Percentiles rank a stretch among this genome's conserved stretches.
These are phyloP conservation scores for Onygenales sp. DNA, from an alignment of 2,329 filamentous ascomycete species.

Conservation along the genomic window DNA sequence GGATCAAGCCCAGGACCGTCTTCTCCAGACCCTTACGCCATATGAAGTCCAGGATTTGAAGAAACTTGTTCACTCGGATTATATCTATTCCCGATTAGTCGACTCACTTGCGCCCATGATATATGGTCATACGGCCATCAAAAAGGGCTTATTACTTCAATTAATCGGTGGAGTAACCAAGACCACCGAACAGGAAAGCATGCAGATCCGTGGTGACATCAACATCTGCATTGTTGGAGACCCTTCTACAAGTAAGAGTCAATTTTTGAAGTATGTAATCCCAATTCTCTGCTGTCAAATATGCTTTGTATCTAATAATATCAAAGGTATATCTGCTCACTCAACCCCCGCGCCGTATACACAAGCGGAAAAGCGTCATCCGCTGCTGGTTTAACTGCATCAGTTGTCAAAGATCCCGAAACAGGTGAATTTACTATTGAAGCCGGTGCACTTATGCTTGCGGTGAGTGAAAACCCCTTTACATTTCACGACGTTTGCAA, in stretches of 20 bases:
- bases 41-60: slow-evolving; percentile 87
- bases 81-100: slow-evolving; percentile 87
- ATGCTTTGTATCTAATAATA: not conserved
- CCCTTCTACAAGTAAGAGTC: slow-evolving; percentile 92
- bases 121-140: slow-evolving; percentile 94
- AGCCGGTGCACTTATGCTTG: slow-evolving; percentile 93
- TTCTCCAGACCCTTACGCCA: slow-evolving; percentile 74
- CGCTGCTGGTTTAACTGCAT: slow-evolving; percentile 91
- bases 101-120: slow-evolving; percentile 94
- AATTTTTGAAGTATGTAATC: slow-evolving; percentile 68
- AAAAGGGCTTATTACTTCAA: slow-evolving; percentile 90
- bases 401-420: slow-evolving; percentile 95
- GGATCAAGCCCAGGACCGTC: slow-evolving; percentile 80
- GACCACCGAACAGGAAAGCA: slow-evolving; percentile 72
- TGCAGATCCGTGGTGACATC: slow-evolving; percentile 92
- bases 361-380: slow-evolving; percentile 97
- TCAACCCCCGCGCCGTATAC: slow-evolving; percentile 93
- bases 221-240: slow-evolving; percentile 98
- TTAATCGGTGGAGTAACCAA: slow-evolving; percentile 95
- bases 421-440: slow-evolving; percentile 98
- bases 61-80: slow-evolving; percentile 86
- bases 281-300: not conserved
- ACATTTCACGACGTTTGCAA: not conserved
- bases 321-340: slow-evolving; percentile 73
- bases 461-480: slow-evolving; percentile 34